A percentile compares a stretch with the other conserved stretches of the same genome.
Evolutionary conservation across 116 monocot genomes (phyloP).

Genomic region (Papilionanthe hybrid): DNA sequence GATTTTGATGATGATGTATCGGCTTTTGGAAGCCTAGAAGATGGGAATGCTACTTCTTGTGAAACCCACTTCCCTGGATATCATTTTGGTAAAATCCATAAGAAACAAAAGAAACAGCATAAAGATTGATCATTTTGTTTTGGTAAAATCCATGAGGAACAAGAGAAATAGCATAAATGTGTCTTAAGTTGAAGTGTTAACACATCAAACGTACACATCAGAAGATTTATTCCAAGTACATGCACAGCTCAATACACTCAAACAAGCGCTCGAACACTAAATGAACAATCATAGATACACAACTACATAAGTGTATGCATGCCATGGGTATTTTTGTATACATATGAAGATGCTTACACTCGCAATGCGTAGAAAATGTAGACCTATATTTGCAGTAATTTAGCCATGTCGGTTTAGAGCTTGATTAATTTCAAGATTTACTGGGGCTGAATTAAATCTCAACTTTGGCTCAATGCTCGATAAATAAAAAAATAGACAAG

Average conservation of each 20-base stretch:
- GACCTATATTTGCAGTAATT: neutral
- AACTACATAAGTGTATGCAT: too few species aligned
- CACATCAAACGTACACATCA: neutral
- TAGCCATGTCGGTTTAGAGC: neutral
- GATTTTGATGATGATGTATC: constrained; percentile 8
- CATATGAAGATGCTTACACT: neutral
- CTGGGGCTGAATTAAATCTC: neutral
- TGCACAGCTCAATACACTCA: neutral
- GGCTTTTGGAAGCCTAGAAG: constrained; percentile 22
- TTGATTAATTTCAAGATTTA: neutral
- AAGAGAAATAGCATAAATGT: neutral
- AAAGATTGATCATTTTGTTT: neutral
- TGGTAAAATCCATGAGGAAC: neutral
- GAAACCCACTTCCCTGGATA: constrained; percentile 70
- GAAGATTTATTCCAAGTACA: neutral
- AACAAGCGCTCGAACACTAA: neutral
- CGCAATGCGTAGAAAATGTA: neutral
- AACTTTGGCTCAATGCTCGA: neutral
- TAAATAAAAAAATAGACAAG: neutral
- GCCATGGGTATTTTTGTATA: neutral
- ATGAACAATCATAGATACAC: too few species aligned
- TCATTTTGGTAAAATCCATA: neutral
- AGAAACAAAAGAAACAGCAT: neutral
- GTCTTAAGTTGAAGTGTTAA: neutral
- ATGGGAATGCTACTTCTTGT: constrained; percentile 53